Evolutionary conservation across 2,329 filamentous ascomycete genomes (phyloP), one percentile per base, ranked within the genome.

Genomic region (Nigrospora sphaerica): DNA sequence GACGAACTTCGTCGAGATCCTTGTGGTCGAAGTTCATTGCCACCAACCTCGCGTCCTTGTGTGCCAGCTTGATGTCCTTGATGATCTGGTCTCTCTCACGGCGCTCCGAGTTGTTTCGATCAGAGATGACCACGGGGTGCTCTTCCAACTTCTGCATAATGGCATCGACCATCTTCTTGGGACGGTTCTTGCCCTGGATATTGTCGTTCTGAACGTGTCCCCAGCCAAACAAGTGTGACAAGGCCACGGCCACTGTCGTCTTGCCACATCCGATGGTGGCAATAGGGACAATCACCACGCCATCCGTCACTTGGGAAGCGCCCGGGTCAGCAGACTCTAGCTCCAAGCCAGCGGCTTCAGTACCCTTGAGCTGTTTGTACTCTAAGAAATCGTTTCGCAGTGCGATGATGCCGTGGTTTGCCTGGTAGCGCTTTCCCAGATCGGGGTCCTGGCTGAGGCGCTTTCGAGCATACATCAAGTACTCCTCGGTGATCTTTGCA

Each of bases 151-250:
- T 66, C 19, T 82, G 76, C 44, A 85, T 75, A 35, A 95, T 74
- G 33, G 80, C 80, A 43, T 81, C 76, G 0, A 85, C 86, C 62
- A 98, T 97, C 45, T 81, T 78, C 51, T 85, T 80, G 3, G 89
- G 86, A 33, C 92, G 86, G 46, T 77, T 78, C 62, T 86, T 85
- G 52, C 83, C 88, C 44, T 82, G 81, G 49, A 98, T 93, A 61
- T 98, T 95, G 69, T 98, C 93, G 62, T 98, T 98, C 62, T 98
- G 93, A 42, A 96, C 75, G 62, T 95, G 90, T 14, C 89, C 92
- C 87, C 91, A 97, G 46, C 77, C 81, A 54, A 97, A 96, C 1
- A 98, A 77, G 58, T 88, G 84, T 5, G 78, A 77, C 17, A 98
- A 72, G 3, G 88, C 91, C 42, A 95, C 68, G 3, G 88, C 90